Percentiles rank a stretch among this genome's conserved stretches.
Evolutionary conservation across 1,284 basidiomycete species (phyloP).

Genomic region (Phellinidium pouzarii): DNA sequence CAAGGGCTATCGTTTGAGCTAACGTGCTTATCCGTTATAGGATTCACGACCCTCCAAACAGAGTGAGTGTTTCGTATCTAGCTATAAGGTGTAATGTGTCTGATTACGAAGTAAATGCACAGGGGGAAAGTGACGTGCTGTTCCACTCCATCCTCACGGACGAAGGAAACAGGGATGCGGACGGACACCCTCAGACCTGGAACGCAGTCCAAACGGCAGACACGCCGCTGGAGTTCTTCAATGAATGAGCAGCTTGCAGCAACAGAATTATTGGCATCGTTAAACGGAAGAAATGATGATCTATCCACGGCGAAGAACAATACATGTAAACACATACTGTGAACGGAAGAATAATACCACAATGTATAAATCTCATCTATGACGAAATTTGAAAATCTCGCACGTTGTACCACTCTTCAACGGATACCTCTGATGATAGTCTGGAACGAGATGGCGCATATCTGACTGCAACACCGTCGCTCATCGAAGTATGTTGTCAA

Average conservation of each 20-base stretch:
- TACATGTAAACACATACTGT: neutral
- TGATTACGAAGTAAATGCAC: slow-evolving; percentile 15
- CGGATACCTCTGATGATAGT: no score
- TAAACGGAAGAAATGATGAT: slow-evolving; percentile 21
- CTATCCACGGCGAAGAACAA: neutral
- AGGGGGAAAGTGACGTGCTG: slow-evolving; percentile 58
- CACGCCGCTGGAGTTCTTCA: slow-evolving; percentile 64
- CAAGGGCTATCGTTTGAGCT: slow-evolving; percentile 15
- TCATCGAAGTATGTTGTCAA: no score
- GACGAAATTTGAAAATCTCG: no score
- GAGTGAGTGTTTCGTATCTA: slow-evolving; percentile 33
- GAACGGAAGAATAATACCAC: neutral
- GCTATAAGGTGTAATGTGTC: slow-evolving; percentile 1
- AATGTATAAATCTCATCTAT: no score
- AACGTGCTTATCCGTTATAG: slow-evolving; percentile 26
- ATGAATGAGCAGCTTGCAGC: slow-evolving; percentile 38
- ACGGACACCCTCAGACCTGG: slow-evolving; percentile 51
- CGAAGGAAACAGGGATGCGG: slow-evolving; percentile 47
- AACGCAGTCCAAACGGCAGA: slow-evolving; percentile 55
- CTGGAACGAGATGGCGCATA: no score
- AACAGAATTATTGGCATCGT: neutral
- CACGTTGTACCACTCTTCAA: no score
- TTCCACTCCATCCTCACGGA: slow-evolving; percentile 70
- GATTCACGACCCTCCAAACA: slow-evolving; percentile 70
- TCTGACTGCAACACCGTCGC: no score